Evolutionary conservation across 75 land plant species (phyloP).

Genomic region (Selaginella tamariscina): DNA sequence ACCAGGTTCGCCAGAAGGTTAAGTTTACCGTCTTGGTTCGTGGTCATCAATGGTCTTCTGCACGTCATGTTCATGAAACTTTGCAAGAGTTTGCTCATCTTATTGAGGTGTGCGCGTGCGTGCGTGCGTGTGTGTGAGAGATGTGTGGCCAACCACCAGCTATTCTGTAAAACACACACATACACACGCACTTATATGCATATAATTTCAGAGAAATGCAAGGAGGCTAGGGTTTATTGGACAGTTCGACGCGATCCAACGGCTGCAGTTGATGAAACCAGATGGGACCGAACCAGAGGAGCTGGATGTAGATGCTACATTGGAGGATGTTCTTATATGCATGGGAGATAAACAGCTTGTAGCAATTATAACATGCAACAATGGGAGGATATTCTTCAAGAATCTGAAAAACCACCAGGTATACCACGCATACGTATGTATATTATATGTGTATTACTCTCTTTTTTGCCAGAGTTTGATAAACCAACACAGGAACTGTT

Average conservation of each 20-base stretch:
- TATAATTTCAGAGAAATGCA: constrained; percentile 12
- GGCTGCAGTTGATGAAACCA: constrained; percentile 23
- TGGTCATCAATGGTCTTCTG: constrained; percentile 35
- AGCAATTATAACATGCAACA: constrained; percentile 18
- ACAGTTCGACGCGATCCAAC: constrained; percentile 19
- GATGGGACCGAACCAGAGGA: constrained; percentile 33
- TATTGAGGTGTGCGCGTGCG: constrained; percentile 15
- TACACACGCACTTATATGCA: not conserved
- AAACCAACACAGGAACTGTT: no score
- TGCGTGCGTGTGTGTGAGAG: not conserved
- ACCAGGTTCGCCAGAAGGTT: constrained; percentile 14
- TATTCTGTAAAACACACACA: not conserved
- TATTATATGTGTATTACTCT: no score
- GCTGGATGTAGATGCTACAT: constrained; percentile 31
- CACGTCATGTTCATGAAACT: constrained; percentile 28
- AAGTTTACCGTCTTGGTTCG: constrained; percentile 31
- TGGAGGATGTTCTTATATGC: constrained; percentile 31
- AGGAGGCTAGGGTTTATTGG: constrained; percentile 25
- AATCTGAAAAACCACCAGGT: no score
- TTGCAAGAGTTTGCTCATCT: constrained; percentile 26
- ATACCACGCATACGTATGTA: no score
- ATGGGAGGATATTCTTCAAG: no score
- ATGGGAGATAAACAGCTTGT: constrained; percentile 27
- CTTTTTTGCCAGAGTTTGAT: no score
- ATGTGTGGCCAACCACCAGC: not conserved